Conservation (phyloP, 257 asterid genomes). For the Rhazya stricta region DNA sequence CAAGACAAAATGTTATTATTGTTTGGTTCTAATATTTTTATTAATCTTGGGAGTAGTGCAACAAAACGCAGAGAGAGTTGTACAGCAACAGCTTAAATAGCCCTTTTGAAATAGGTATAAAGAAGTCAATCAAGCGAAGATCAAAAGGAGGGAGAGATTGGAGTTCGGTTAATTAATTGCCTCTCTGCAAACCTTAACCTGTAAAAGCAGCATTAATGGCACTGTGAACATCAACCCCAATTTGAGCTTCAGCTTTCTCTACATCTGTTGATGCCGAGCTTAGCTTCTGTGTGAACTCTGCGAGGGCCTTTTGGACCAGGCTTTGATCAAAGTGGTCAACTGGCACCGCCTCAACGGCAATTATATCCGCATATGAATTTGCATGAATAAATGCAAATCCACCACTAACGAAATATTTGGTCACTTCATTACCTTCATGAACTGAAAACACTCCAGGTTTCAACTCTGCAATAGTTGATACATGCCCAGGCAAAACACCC, state of each 20-base stretch:
- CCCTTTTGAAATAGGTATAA: slow-evolving; percentile 13
- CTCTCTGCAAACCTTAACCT: slow-evolving; percentile 29
- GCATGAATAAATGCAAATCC: slow-evolving; percentile 79
- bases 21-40: slow-evolving; percentile 19
- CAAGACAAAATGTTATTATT: background rate
- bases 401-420: slow-evolving; percentile 63
- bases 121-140: slow-evolving; percentile 7
- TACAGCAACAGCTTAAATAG: slow-evolving; percentile 10
- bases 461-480: slow-evolving; percentile 80
- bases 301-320: slow-evolving; percentile 63
- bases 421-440: slow-evolving; percentile 65
- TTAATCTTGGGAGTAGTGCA: slow-evolving; percentile 6
- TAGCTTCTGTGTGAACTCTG: slow-evolving; percentile 68
- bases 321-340: slow-evolving; percentile 56
- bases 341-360: slow-evolving; percentile 73
- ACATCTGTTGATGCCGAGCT: slow-evolving; percentile 65
- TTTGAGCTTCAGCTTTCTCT: slow-evolving; percentile 89
- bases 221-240: slow-evolving; percentile 79
- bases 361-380: slow-evolving; percentile 67
- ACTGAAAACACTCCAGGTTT: slow-evolving; percentile 74
- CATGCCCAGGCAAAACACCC: slow-evolving; percentile 95
- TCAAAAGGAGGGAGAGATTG: background rate
- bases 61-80: slow-evolving; percentile 4
- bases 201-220: slow-evolving; percentile 82
- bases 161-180: background rate